Base-by-base conservation (phyloP, 106 monocot genomes). In the Narthecium ossifragum region DNA sequence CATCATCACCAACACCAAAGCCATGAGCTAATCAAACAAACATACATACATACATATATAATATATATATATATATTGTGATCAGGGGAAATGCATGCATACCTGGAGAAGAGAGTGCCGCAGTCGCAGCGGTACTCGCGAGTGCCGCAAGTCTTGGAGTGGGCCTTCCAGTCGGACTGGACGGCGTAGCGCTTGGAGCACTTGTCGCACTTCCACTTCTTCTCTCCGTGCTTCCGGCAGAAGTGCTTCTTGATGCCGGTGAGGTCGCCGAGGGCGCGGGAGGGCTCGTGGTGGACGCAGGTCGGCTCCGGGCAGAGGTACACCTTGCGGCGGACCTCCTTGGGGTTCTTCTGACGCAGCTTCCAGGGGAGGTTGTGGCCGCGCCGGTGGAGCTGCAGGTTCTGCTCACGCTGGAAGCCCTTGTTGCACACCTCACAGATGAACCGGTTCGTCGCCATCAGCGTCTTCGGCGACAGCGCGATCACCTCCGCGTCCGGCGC, bases 141-240 rank as follows among this genome's bases (percentile, higher is more conserved):
- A 2, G 90, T 96, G 53, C 94, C 94, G 59, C 94, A 96, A n/a
- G 80, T 86, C 77, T 96, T 96, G 46, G 80, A 89, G 59, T 94
- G 93, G 0, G 93, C 93, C 74, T 89, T 89, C 89, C 93, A 94
- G 66, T 94, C 93, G 3, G 89, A 89, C 55, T 94, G 93, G 15
- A 94, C 93, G 2, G 93, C 93, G 59, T 94, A 94, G 33, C 83
- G 76, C 70, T 94, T 94, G 21, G 88, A 82, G 63, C 93, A 94
- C 74, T 86, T 89, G 39, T 94, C 93, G 65, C 93, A 94, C 70
- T 85, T 85, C 93, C 93, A 94, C 72, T 94, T 94, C 93, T 94
- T 94, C 82, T 94, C 93, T 4, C 93, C 93, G 80, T 94, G 93
- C 71, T 94, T 94, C 8, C 93, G 70, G 69, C 85, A 82, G 69